Evolutionary conservation across 2,329 filamentous ascomycete species (phyloP).

Genomic region (Alternaria sp.): DNA sequence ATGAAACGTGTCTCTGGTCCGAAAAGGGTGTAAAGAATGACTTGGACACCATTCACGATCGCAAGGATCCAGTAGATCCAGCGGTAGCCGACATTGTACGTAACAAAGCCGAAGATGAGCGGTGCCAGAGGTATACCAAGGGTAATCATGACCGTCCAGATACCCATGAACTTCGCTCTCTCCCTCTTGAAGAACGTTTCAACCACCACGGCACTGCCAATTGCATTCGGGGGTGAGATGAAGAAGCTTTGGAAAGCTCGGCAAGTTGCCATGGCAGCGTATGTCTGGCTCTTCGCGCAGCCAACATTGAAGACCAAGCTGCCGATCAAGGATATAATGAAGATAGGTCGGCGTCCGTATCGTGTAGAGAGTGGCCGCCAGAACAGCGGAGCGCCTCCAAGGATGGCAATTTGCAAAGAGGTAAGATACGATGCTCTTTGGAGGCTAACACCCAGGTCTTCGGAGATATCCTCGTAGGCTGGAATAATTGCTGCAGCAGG

Average conservation of each 20-base stretch:
- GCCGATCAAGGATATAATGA: conserved; percentile 60
- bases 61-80: conserved; percentile 69
- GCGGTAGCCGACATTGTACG: conserved; percentile 61
- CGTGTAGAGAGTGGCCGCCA: conserved; percentile 65
- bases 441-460: conserved; percentile 60
- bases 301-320: conserved; percentile 63
- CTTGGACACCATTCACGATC: conserved; percentile 66
- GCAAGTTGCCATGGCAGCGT: conserved; percentile 61
- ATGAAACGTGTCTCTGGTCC: conserved; percentile 64
- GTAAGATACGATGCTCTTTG: conserved; percentile 64
- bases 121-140: conserved; percentile 58
- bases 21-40: conserved; percentile 64
- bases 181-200: conserved; percentile 67
- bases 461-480: conserved; percentile 63
- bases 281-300: conserved; percentile 61
- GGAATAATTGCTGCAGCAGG: conserved; percentile 64
- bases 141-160: conserved; percentile 65
- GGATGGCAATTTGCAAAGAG: conserved; percentile 64
- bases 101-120: conserved; percentile 58
- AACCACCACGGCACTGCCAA: conserved; percentile 66
- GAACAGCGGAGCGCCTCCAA: conserved; percentile 64
- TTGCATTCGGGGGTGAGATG: conserved; percentile 63
- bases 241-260: conserved; percentile 65
- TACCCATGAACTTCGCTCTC: conserved; percentile 64
- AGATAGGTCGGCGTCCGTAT: conserved; percentile 65